These are phyloP conservation scores for Typha latifolia DNA, from an alignment of 176 grass and related monocot species.

Conservation along the genomic window DNA sequence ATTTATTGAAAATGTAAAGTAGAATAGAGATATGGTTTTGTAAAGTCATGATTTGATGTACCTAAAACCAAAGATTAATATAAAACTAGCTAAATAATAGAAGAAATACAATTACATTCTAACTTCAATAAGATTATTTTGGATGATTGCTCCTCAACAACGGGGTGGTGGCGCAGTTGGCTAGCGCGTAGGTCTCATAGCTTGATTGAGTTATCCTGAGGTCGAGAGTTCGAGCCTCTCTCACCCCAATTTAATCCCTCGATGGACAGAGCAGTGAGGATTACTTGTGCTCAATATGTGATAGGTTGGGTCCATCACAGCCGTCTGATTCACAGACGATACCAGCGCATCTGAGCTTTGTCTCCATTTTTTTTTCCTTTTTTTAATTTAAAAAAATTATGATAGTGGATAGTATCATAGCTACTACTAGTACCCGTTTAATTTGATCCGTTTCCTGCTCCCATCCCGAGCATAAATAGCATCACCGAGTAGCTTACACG, in stretches of 20 bases:
- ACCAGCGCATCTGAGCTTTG: background rate
- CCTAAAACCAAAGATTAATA: too few relatives aligned
- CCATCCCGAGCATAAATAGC: background rate
- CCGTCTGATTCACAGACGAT: background rate
- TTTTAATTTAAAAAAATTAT: background rate
- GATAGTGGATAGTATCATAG: too few relatives aligned
- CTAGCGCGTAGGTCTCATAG: conserved; percentile 81
- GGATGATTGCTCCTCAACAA: too few relatives aligned
- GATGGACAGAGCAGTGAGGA: background rate
- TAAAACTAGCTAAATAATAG: too few relatives aligned
- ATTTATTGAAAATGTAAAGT: too few relatives aligned
- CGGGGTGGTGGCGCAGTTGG: conserved; percentile 55
- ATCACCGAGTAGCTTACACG: background rate
- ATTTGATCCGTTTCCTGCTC: background rate
- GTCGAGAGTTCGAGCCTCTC: conserved; percentile 26
- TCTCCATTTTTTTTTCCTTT: background rate
- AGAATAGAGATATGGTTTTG: too few relatives aligned
- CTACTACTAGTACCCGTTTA: too few relatives aligned
- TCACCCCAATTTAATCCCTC: background rate
- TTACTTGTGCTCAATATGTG: background rate
- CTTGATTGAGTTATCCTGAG: conserved; percentile 10
- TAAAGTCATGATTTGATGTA: too few relatives aligned
- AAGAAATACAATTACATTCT: too few relatives aligned
- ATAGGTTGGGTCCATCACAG: background rate
- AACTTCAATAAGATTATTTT: too few relatives aligned